Percentiles rank a stretch among this genome's conserved stretches.
phyloP scores from a whole-genome alignment of 495 filamentous ascomycete genomes.

The Hypoxylon intermedium region DNA sequence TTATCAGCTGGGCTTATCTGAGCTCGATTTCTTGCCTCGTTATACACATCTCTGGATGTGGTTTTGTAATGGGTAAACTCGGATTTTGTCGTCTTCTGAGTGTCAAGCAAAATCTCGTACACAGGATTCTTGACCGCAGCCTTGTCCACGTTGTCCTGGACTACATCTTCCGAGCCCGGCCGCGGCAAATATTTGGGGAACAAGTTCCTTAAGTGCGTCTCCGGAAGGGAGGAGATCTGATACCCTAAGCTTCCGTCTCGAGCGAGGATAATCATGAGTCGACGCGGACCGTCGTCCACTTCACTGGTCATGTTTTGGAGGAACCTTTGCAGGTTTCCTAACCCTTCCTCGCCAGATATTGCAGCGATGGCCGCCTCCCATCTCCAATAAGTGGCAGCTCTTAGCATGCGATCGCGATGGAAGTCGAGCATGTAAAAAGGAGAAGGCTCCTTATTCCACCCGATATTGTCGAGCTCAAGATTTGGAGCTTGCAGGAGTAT shows the following conservation, averaged over 20 bases:
- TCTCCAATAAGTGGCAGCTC: constrained; percentile 72
- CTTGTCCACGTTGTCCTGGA: not conserved
- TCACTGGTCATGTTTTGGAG: constrained; percentile 31
- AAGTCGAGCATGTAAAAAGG: constrained; percentile 84
- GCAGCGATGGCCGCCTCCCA: constrained; percentile 58
- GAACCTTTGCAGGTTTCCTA: constrained; percentile 43
- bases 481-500: constrained; percentile 54
- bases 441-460: constrained; percentile 59
- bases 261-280: constrained; percentile 63
- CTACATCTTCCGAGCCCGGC: constrained; percentile 6
- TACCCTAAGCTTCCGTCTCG: constrained; percentile 56
- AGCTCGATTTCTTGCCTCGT: constrained; percentile 63
- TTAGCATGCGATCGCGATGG: constrained; percentile 80
- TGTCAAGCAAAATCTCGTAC: constrained; percentile 66
- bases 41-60: constrained; percentile 69
- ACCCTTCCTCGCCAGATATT: constrained; percentile 53
- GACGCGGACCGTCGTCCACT: constrained; percentile 39
- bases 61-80: constrained; percentile 80
- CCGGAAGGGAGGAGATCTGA: constrained; percentile 57
- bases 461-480: constrained; percentile 42
- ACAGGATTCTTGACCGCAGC: constrained; percentile 36
- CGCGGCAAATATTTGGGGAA: constrained; percentile 58
- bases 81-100: constrained; percentile 57
- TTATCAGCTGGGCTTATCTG: constrained; percentile 61
- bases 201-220: constrained; percentile 59